Evolutionary conservation across 192 early-diverging fungal species (phyloP), one percentile per base, ranked within the genome.

Genomic region (Cetraspora pellucida): DNA sequence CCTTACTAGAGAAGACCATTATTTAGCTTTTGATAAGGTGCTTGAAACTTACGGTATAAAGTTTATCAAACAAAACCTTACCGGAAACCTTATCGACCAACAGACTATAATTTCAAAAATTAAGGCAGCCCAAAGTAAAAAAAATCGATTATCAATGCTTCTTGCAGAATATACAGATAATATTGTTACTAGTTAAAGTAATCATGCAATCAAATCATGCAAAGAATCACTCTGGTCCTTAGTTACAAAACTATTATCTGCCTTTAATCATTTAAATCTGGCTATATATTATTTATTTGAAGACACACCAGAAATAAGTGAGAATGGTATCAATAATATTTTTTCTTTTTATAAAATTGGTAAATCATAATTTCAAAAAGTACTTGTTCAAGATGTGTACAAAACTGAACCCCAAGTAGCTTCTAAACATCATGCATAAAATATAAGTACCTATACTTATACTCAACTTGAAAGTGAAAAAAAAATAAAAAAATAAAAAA

Each of bases 41-140:
- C 50, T 72, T 72, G n/a, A 72, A 72, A 72, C 30, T 0, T 55
- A 55, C 30, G 52, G 69, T 25, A 19, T 72, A 72, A 72, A 50
- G 14, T 72, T 55, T 25, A 55, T 72, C 25, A 72, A 52, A 19
- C 3, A 72, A 72, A 55, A 54, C 17, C 21, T 72, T 31, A 54
- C 11, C 8, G 17, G 50, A 55, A 72, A 72, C 55, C 52, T 54
- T 27, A 55, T 30, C 16, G 27, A 72, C 13, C 10, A 72, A 30
- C 11, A 3, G 10, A 72, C 25, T 16, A 8, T 72, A 19, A 72
- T 55, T 6, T 54, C 31, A 27, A 55, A 55, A 3, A 54, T 72
- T 55, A 72, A 72, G 31, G 25, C 19, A 55, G 52, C 44, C 8
- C 69, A 72, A 54, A 55, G 23, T 72, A 50, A 72, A 14, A 49